Evolutionary conservation across 108 stramenopile genomes (phyloP).

Genomic region (Craspedostauros australis): DNA sequence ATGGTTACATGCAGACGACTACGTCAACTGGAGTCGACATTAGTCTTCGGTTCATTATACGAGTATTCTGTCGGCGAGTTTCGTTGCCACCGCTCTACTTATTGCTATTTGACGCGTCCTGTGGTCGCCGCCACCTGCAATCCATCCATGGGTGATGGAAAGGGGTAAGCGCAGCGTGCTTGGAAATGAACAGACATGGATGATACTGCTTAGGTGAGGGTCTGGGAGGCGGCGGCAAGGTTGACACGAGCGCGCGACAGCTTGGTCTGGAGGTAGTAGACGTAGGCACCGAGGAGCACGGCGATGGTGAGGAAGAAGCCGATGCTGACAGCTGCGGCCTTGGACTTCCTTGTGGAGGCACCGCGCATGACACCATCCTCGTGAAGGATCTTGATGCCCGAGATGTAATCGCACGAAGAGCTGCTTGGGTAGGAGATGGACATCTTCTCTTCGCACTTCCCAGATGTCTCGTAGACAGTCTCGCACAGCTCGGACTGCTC

Average conservation of each 20-base stretch:
- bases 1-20: no score
- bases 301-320: conserved; percentile 66
- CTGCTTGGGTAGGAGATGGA: conserved; percentile 70
- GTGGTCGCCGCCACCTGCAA: no score
- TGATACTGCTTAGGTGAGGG: not conserved
- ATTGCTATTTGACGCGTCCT: no score
- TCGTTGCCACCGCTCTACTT: no score
- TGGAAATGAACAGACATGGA: not conserved
- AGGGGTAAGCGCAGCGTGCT: not conserved
- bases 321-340: conserved; percentile 65
- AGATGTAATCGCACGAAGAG: conserved; percentile 75
- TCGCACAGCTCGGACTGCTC: conserved; percentile 55
- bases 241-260: conserved; percentile 52
- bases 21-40: no score
- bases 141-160: no score
- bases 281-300: conserved; percentile 67
- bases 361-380: conserved; percentile 80
- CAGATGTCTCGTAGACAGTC: conserved; percentile 53
- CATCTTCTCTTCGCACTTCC: conserved; percentile 79
- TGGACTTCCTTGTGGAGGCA: conserved; percentile 43
- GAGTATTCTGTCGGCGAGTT: no score
- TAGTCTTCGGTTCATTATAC: no score
- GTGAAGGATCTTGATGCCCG: conserved; percentile 77
- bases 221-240: conserved; percentile 30
- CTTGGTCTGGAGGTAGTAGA: conserved; percentile 74